Conservation (phyloP, 306 rosid species). For the Lathyrus aphaca region DNA sequence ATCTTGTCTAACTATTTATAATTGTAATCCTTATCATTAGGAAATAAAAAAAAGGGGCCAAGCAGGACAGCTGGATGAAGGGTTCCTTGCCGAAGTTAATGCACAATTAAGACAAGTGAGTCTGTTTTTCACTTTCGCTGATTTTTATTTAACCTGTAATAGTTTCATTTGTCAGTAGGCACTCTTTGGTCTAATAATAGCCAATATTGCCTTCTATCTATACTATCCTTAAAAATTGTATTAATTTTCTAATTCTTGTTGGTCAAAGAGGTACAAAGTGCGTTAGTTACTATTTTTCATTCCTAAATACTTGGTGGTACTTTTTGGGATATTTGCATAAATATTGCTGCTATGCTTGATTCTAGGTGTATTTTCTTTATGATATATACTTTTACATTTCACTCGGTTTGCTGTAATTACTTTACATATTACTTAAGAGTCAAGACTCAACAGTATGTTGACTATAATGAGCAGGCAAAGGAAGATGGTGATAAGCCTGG, state of each 20-base stretch:
- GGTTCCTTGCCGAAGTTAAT: constrained; percentile 89
- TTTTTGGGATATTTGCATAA: constrained; percentile 26
- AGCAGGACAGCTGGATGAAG: constrained; percentile 91
- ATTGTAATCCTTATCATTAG: constrained; percentile 48
- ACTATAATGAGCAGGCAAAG: constrained; percentile 67
- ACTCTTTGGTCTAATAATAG: constrained; percentile 3
- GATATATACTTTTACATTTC: constrained; percentile 1
- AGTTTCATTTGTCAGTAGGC: constrained; percentile 33
- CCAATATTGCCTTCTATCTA: background rate
- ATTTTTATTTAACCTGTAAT: constrained; percentile 25
- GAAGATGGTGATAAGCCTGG: constrained; percentile 98
- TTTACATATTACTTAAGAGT: background rate
- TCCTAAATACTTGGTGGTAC: background rate
- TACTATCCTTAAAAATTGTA: background rate
- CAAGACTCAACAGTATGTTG: constrained; percentile 32
- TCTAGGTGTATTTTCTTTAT: constrained; percentile 14
- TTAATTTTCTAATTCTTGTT: constrained; percentile 1
- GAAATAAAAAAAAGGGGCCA: constrained; percentile 73
- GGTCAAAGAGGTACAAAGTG: constrained; percentile 1
- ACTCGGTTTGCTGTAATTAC: constrained; percentile 13
- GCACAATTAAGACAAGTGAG: constrained; percentile 93
- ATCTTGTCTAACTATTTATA: constrained; percentile 24
- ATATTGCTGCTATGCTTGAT: constrained; percentile 18
- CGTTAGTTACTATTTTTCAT: constrained; percentile 7
- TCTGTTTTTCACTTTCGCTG: constrained; percentile 24